Base-by-base conservation (phyloP, 2,329 filamentous ascomycete species). In the Cladobotryum mycophilum region DNA sequence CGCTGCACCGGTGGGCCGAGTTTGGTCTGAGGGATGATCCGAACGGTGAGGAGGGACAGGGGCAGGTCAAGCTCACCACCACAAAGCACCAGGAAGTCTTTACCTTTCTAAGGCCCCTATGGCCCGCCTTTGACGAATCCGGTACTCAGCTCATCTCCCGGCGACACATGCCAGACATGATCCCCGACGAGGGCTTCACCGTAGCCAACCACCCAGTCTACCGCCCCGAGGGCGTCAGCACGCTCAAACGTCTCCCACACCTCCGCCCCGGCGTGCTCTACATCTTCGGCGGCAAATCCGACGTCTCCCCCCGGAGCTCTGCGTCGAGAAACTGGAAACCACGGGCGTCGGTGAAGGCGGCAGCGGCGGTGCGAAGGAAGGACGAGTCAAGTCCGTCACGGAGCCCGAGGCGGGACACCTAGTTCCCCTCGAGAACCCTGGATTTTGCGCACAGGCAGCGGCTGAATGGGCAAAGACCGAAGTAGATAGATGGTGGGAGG, bases 21-120 rank as follows among this genome's bases (percentile, higher is more conserved):
- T 76, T 88, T 62, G 91, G 90, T 12, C 71, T 96, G n/a, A 79
- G 87, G n/a, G 77, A 85, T 14, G 73, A 84, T 30, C 25, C 3
- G 6, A 6, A 30, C 2, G 25, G 25, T 30, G 25, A 30, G 25
- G 2, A 30, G 25, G 25, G 25, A 11, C 25, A 30, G 14, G 67
- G 69, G 14, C 69, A 76, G 34, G 85, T 90, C 1, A 92, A 89
- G 0, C 75, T 93, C 2, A 80, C 81, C 2, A 97, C 92, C 1
- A 85, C 89, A 1, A 89, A 91, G 60, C 87, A 95, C 66, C 89
- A 96, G 37, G 68, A 71, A 71, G 86, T 93, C 50, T 85, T 89
- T 61, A 89, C 84, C 1, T 93, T 86, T 64, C 69, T 88, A 56
- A 79, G 86, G 0, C 80, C 83, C 0, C 79, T 79, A 52, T 81